Conservation (phyloP, 73 alveolate genomes). For the Paramecium biaurelia region DNA sequence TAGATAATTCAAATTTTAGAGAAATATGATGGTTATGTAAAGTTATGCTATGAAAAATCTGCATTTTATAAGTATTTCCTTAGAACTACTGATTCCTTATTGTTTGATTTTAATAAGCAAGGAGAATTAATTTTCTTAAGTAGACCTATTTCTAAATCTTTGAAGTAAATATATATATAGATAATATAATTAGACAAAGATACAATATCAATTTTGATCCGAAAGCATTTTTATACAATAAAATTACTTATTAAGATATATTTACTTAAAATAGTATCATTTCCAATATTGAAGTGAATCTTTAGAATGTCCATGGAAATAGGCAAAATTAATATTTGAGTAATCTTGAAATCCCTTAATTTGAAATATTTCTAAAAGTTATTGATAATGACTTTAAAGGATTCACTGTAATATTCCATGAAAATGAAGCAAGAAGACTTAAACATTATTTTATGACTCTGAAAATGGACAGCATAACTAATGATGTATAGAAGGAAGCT, state of each 20-base stretch:
- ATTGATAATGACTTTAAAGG: constrained; percentile 51
- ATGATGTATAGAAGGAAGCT: constrained; percentile 44
- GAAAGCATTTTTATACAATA: neutral
- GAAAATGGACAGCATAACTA: neutral
- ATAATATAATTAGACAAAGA: neutral
- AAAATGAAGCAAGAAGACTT: constrained; percentile 40
- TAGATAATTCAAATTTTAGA: neutral
- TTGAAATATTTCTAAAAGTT: constrained; percentile 42
- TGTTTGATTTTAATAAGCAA: constrained; percentile 37
- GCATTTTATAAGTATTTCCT: constrained; percentile 45
- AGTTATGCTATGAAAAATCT: constrained; percentile 44
- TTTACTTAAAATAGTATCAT: neutral
- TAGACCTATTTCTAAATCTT: constrained; percentile 37
- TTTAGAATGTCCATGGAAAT: constrained; percentile 35
- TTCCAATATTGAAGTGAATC: constrained; percentile 34
- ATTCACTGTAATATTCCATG: constrained; percentile 40
- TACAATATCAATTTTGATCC: constrained; percentile 37
- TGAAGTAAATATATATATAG: neutral
- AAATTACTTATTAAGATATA: constrained; percentile 15
- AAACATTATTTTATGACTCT: constrained; percentile 21
- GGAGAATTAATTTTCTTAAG: constrained; percentile 21
- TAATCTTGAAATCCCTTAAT: constrained; percentile 17
- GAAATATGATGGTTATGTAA: constrained; percentile 49
- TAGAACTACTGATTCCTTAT: constrained; percentile 18
- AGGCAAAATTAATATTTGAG: constrained; percentile 41